Evolutionary conservation across 2,329 filamentous ascomycete species (phyloP).

Genomic region (Lasiodiplodia theobromae): DNA sequence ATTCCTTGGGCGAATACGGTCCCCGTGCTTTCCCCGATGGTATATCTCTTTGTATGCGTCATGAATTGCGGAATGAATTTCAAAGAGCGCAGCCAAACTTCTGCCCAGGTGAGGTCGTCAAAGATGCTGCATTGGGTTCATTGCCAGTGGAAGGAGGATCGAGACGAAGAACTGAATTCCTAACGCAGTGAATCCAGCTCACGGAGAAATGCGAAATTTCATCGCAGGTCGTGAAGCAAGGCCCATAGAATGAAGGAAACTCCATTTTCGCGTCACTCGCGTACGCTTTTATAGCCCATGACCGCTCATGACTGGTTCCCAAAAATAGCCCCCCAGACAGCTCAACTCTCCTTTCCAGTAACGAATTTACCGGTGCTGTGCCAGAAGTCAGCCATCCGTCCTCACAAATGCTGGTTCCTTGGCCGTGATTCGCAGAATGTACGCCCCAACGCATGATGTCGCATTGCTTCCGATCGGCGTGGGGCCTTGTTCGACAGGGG

Average conservation of each 20-base stretch:
- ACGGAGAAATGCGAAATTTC: constrained; percentile 2
- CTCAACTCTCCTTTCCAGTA: constrained; percentile 20
- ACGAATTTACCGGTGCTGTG: constrained; percentile 30
- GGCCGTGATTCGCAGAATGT: no score
- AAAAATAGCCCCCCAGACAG: constrained; percentile 25
- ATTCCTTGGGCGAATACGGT: not conserved
- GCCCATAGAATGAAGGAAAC: constrained; percentile 23
- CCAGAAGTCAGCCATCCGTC: constrained; percentile 7
- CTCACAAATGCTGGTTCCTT: not conserved
- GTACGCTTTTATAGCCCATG: constrained; percentile 28
- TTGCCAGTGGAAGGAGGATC: not conserved
- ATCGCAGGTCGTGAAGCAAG: constrained; percentile 28
- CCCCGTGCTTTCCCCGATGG: not conserved
- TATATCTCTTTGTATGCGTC: not conserved
- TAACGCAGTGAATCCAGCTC: constrained; percentile 7
- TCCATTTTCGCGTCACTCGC: constrained; percentile 27
- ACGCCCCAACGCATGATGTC: not conserved
- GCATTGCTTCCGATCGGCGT: not conserved
- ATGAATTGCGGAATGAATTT: not conserved
- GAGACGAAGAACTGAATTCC: constrained; percentile 22
- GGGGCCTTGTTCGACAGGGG: not conserved
- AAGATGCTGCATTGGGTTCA: not conserved
- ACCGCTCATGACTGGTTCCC: constrained; percentile 30
- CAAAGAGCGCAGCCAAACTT: not conserved
- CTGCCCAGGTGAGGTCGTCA: not conserved